A percentile compares a stretch with the other conserved stretches of the same genome.
Conservation (phyloP, 2,329 filamentous ascomycete species). For the Alternaria arbusti region DNA sequence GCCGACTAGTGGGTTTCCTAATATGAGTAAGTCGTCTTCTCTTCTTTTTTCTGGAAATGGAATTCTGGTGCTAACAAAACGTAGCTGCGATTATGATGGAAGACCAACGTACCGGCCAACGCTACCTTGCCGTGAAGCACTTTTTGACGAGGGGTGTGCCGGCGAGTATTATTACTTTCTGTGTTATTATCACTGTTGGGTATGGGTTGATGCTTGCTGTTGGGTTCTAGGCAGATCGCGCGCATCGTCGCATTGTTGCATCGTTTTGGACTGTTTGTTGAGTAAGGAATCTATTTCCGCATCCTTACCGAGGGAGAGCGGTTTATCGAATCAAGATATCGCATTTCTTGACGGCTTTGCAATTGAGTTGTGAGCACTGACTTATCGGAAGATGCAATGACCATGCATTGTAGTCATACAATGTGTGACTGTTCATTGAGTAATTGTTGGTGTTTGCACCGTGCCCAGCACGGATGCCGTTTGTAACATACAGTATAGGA, state of each 20-base stretch:
- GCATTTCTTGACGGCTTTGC: background rate
- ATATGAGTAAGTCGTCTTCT: conserved; percentile 90
- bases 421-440: background rate
- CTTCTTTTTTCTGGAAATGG: too few species aligned
- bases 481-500: too few species aligned
- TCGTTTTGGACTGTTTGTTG: background rate
- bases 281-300: background rate
- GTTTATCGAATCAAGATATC: background rate
- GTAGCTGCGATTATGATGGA: conserved; percentile 99
- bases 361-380: too few species aligned
- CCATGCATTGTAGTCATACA: too few species aligned
- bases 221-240: conserved; percentile 67
- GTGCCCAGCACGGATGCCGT: too few species aligned
- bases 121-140: conserved; percentile 90
- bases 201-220: conserved; percentile 87
- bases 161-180: conserved; percentile 79
- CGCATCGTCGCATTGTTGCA: too few species aligned
- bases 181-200: conserved; percentile 84
- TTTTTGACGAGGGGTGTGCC: conserved; percentile 95
- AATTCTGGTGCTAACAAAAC: background rate
- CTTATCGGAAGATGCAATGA: too few species aligned
- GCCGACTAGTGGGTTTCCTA: conserved; percentile 95
- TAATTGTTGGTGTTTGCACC: background rate
- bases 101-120: conserved; percentile 84
- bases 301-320: background rate